These are phyloP conservation scores for Starmerella kuoi DNA, from an alignment of 805 yeast genomes.

Conservation along the genomic window DNA sequence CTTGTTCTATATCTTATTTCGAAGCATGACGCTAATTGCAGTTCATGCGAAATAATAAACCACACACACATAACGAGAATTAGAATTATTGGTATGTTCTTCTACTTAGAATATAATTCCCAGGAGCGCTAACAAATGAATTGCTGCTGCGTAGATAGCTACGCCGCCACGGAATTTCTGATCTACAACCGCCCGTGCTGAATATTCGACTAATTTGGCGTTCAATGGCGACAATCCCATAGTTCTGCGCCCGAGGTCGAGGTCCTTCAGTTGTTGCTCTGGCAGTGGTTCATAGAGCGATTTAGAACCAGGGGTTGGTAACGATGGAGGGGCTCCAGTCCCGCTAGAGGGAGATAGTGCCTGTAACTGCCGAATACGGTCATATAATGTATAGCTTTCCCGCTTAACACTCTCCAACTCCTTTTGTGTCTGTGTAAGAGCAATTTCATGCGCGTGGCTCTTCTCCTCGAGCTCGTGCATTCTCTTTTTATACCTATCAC, in stretches of 20 bases:
- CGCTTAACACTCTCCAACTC: slow-evolving; percentile 52
- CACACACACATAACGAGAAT: too few relatives aligned
- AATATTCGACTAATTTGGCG: slow-evolving; percentile 41
- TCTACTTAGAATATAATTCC: slow-evolving; percentile 1
- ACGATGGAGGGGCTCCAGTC: slow-evolving; percentile 45
- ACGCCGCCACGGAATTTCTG: slow-evolving; percentile 10
- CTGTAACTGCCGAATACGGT: slow-evolving; percentile 37
- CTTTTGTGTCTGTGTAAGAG: slow-evolving; percentile 48
- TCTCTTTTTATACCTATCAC: slow-evolving; percentile 81
- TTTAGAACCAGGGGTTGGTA: slow-evolving; percentile 35
- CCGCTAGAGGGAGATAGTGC: slow-evolving; percentile 35
- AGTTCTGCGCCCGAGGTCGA: slow-evolving; percentile 63
- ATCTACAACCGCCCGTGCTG: slow-evolving; percentile 25
- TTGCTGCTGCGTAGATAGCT: slow-evolving; percentile 56
- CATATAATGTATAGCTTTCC: slow-evolving; percentile 71
- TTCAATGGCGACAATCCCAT: slow-evolving; percentile 68
- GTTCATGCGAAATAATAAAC: too few relatives aligned
- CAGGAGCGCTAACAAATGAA: slow-evolving; percentile 46
- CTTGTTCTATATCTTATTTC: too few relatives aligned
- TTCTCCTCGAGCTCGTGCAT: slow-evolving; percentile 79
- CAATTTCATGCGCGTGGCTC: slow-evolving; percentile 43
- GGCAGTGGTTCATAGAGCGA: slow-evolving; percentile 65
- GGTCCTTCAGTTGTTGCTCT: slow-evolving; percentile 63
- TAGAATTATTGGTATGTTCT: too few relatives aligned
- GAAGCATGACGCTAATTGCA: too few relatives aligned